Evolutionary conservation across 805 yeast genomes (phyloP).

Genomic region (Tetrapisispora fleetii): DNA sequence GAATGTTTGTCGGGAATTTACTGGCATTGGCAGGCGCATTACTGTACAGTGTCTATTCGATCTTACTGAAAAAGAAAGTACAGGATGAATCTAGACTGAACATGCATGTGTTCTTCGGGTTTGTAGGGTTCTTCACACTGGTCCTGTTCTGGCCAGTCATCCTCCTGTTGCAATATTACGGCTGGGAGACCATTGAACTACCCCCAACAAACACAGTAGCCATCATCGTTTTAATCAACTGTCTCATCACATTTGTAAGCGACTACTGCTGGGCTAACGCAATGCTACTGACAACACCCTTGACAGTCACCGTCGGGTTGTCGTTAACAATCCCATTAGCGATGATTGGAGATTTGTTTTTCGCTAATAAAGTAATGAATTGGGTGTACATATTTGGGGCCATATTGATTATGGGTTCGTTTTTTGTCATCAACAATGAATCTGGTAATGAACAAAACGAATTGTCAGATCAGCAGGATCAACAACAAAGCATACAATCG

Average conservation of each 20-base stretch:
- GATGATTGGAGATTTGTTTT: constrained; percentile 76
- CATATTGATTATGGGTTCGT: constrained; percentile 64
- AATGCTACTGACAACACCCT: constrained; percentile 83
- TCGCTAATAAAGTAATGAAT: constrained; percentile 56
- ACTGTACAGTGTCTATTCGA: constrained; percentile 87
- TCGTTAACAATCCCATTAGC: constrained; percentile 92
- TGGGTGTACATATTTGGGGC: constrained; percentile 72
- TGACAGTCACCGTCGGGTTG: constrained; percentile 91
- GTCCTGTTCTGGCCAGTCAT: constrained; percentile 76
- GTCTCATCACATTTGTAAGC: constrained; percentile 69
- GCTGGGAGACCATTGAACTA: constrained; percentile 60
- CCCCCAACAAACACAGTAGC: constrained; percentile 50
- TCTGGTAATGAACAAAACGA: constrained; percentile 47
- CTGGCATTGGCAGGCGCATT: constrained; percentile 78
- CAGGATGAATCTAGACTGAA: constrained; percentile 66
- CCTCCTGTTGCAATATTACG: constrained; percentile 49
- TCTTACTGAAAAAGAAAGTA: constrained; percentile 64
- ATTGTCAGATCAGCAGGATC: neutral
- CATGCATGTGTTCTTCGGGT: constrained; percentile 86
- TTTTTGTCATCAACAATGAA: constrained; percentile 70
- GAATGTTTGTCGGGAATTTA: constrained; percentile 55
- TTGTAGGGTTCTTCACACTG: constrained; percentile 79
- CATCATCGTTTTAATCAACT: constrained; percentile 50
- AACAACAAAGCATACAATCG: neutral
- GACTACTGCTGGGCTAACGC: constrained; percentile 97